Evolutionary conservation across 306 rosid genomes (phyloP).

Genomic region (Vigna hirtella): DNA sequence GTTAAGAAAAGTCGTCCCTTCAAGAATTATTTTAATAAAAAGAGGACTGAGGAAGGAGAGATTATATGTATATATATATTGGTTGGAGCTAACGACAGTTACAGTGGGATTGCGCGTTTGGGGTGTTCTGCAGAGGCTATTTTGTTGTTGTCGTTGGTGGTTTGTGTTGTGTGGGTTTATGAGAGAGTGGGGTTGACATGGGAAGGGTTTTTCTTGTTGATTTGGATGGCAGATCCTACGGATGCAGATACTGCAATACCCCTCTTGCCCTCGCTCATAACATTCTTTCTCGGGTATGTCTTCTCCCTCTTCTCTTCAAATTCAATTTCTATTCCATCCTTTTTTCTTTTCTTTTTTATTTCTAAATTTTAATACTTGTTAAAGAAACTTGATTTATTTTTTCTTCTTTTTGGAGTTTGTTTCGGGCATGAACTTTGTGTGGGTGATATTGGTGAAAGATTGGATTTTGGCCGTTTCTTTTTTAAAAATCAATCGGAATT

Average conservation of each 20-base stretch:
- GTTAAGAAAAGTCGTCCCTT: too few species aligned
- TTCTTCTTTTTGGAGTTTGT: not conserved
- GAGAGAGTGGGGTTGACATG: slow-evolving; percentile 48
- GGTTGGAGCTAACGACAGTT: not conserved
- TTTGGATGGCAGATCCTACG: slow-evolving; percentile 74
- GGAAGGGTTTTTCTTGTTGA: slow-evolving; percentile 79
- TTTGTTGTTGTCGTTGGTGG: not conserved
- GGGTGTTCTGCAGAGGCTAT: not conserved
- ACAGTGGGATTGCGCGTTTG: not conserved
- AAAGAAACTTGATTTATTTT: not conserved
- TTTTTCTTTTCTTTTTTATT: not conserved
- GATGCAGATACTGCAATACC: slow-evolving; percentile 67
- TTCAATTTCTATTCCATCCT: not conserved
- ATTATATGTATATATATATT: too few species aligned
- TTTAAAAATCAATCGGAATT: not conserved
- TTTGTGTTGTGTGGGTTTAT: slow-evolving; percentile 13
- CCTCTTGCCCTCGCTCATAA: slow-evolving; percentile 70
- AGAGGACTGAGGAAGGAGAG: too few species aligned
- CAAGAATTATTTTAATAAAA: too few species aligned
- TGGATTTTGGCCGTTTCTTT: not conserved
- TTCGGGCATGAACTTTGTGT: not conserved
- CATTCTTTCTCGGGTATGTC: slow-evolving; percentile 74
- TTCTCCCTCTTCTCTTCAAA: not conserved
- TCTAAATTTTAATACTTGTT: not conserved
- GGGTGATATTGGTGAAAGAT: not conserved